Conservation (phyloP, 306 rosid genomes). For the Styphnolobium japonicum region DNA sequence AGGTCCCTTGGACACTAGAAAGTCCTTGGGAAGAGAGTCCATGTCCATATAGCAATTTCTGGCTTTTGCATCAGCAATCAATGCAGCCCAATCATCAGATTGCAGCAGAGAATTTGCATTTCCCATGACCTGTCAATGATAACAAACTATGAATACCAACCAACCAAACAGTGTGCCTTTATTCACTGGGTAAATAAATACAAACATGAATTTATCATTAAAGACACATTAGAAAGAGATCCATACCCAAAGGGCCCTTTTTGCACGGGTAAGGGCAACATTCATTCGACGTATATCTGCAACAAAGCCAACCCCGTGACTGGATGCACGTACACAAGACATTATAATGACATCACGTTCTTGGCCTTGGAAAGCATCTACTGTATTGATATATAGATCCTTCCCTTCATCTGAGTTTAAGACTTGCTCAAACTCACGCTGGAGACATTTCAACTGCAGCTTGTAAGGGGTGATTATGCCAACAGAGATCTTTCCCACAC, state of each 20-base stretch:
- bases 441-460: constrained; percentile 95
- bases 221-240: constrained; percentile 4
- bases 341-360: constrained; percentile 96
- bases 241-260: constrained; percentile 93
- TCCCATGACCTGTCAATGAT: constrained; percentile 87
- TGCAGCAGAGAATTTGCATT: constrained; percentile 81
- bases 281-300: constrained; percentile 96
- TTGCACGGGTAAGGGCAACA: constrained; percentile 98
- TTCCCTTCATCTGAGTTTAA: constrained; percentile 93
- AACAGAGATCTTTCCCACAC: constrained; percentile 66
- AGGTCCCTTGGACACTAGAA: constrained; percentile 58
- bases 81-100: constrained; percentile 91
- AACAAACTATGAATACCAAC: constrained; percentile 15
- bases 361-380: constrained; percentile 99
- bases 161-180: not conserved
- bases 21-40: constrained; percentile 91
- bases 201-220: not conserved
- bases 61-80: constrained; percentile 76
- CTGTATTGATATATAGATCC: constrained; percentile 89
- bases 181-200: not conserved
- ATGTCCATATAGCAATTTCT: constrained; percentile 85
- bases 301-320: constrained; percentile 94
- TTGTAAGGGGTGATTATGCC: constrained; percentile 98
- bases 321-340: constrained; percentile 98
- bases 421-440: constrained; percentile 89